A percentile compares a stretch with the other conserved stretches of the same genome.
These are phyloP conservation scores for Cladophialophora carrionii DNA, from an alignment of 2,329 filamentous ascomycete genomes.

Conservation along the genomic window DNA sequence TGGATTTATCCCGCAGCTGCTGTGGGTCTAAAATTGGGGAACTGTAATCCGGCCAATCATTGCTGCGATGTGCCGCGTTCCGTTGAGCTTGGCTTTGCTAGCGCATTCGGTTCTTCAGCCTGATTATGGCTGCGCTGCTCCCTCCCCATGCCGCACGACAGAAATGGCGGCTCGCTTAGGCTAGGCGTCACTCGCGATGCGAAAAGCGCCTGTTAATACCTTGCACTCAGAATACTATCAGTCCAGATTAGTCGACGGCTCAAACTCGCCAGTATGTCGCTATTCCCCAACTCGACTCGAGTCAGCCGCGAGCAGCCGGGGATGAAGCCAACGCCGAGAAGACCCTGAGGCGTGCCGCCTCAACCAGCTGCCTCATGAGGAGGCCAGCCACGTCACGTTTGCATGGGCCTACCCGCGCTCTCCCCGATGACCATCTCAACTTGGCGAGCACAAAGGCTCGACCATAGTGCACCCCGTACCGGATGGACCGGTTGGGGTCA, in stretches of 20 bases:
- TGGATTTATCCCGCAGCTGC: not conserved
- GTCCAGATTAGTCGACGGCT: no score
- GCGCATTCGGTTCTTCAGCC: not conserved
- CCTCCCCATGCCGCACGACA: not conserved
- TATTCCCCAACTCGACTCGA: no score
- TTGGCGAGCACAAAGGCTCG: not conserved
- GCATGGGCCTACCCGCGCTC: not conserved
- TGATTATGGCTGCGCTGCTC: not conserved
- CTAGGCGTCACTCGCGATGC: no score
- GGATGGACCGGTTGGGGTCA: not conserved
- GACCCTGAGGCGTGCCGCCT: no score
- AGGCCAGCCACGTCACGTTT: not conserved
- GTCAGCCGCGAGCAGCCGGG: no score
- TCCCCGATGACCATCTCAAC: not conserved
- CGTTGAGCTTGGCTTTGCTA: not conserved
- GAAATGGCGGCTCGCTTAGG: not conserved
- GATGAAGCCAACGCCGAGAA: not conserved
- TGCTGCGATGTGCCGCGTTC: not conserved
- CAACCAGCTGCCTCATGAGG: not conserved
- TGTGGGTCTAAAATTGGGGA: not conserved
- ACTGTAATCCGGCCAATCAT: not conserved
- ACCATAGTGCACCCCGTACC: not conserved
- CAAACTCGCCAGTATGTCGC: no score
- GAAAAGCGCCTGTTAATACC: no score
- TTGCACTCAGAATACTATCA: no score